phyloP scores from a whole-genome alignment of 257 asterid species.

The Petrea volubilis region DNA sequence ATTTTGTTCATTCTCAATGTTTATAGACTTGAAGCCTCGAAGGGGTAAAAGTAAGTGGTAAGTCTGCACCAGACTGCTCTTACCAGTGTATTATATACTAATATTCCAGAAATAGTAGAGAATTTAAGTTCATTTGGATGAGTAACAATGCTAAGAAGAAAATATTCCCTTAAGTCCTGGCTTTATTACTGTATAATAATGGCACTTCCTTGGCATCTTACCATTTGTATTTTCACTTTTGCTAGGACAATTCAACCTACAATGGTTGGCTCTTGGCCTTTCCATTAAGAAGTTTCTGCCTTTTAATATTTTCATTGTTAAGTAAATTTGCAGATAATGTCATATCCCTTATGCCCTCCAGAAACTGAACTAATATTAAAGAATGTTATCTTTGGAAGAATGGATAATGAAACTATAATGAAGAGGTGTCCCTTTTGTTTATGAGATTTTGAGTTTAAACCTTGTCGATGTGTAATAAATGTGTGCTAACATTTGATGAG shows the following conservation, averaged over 20 bases:
- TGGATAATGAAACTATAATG: neutral
- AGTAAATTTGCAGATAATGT: neutral
- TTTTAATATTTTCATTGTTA: neutral
- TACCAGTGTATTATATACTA: too few relatives aligned
- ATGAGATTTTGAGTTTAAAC: neutral
- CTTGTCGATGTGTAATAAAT: neutral
- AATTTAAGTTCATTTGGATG: neutral
- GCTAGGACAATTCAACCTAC: neutral
- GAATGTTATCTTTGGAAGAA: neutral
- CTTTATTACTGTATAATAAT: neutral
- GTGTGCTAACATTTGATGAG: constrained; percentile 12
- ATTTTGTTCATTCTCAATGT: constrained; percentile 7
- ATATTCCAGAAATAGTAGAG: neutral
- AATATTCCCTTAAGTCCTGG: neutral
- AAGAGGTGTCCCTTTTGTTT: neutral
- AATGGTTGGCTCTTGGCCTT: neutral
- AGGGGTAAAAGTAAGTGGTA: neutral
- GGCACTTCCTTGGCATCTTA: neutral
- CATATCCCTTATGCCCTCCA: neutral
- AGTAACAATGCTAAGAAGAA: neutral
- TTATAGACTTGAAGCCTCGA: neutral
- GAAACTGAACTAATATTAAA: neutral
- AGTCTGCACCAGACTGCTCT: neutral
- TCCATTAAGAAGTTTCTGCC: neutral
- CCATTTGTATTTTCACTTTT: neutral